Evolutionary conservation across 371 early-diverging fungal species (phyloP).

Genomic region (Rhizomucor pusillus): DNA sequence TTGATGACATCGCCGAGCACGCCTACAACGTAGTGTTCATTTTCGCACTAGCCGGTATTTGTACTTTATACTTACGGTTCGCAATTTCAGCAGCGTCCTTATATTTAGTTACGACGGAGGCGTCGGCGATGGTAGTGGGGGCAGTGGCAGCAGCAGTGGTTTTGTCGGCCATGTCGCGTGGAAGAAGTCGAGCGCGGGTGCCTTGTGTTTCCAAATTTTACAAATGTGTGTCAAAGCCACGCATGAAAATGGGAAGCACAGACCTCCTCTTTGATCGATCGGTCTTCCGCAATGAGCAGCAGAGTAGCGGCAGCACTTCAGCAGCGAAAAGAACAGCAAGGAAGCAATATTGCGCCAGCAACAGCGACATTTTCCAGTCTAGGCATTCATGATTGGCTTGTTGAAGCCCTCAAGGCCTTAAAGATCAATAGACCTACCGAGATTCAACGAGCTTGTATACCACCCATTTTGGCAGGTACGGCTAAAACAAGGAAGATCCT

Average conservation of each 20-base stretch:
- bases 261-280: too few relatives aligned
- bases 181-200: too few relatives aligned
- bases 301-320: conserved; percentile 16
- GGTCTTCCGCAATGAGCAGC: background rate
- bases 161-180: conserved; percentile 19
- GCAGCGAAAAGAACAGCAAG: conserved; percentile 1
- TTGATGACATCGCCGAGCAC: conserved; percentile 70
- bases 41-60: background rate
- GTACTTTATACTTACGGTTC: conserved; percentile 56
- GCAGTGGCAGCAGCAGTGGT: conserved; percentile 13
- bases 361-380: conserved; percentile 52
- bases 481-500: background rate
- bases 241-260: too few relatives aligned
- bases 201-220: too few relatives aligned
- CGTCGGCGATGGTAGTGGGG: conserved; percentile 47
- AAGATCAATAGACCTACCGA: conserved; percentile 89
- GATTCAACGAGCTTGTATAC: conserved; percentile 91
- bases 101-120: conserved; percentile 82
- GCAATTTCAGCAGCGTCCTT: conserved; percentile 84
- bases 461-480: conserved; percentile 62
- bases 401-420: conserved; percentile 73
- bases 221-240: too few relatives aligned
- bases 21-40: conserved; percentile 34
- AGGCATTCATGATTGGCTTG: conserved; percentile 82
- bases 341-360: conserved; percentile 5